Evolutionary conservation across 2,329 filamentous ascomycete species (phyloP).

Genomic region (Botrytis hyacinthi): DNA sequence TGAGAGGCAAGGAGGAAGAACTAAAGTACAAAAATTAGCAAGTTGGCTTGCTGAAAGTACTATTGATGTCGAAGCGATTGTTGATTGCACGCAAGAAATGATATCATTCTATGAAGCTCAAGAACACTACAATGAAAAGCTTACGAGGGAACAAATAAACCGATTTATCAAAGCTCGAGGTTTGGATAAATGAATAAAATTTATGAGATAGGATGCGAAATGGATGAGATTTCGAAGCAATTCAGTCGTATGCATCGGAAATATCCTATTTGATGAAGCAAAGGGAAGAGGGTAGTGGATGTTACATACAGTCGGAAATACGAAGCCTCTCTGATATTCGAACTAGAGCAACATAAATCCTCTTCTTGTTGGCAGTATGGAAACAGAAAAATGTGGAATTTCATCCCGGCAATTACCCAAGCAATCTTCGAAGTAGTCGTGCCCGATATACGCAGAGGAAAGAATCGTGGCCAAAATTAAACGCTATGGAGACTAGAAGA

Average conservation of each 20-base stretch:
- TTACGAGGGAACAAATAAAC: conserved; percentile 40
- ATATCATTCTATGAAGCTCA: conserved; percentile 65
- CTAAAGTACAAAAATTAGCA: conserved; percentile 52
- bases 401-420: neutral
- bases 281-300: neutral
- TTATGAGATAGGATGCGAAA: neutral
- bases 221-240: neutral
- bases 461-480: neutral
- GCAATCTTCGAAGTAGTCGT: neutral
- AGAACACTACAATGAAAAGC: conserved; percentile 41
- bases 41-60: conserved; percentile 69
- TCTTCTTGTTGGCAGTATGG: neutral
- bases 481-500: neutral
- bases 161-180: conserved; percentile 40
- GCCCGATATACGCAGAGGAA: no score
- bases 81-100: conserved; percentile 70
- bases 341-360: neutral
- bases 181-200: conserved; percentile 36
- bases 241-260: neutral
- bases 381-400: neutral
- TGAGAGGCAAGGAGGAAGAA: conserved; percentile 31
- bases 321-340: neutral
- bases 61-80: conserved; percentile 65
- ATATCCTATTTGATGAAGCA: neutral
- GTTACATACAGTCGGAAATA: neutral